Evolutionary conservation across 2,329 filamentous ascomycete species (phyloP).

Genomic region (Fusarium mangiferae): DNA sequence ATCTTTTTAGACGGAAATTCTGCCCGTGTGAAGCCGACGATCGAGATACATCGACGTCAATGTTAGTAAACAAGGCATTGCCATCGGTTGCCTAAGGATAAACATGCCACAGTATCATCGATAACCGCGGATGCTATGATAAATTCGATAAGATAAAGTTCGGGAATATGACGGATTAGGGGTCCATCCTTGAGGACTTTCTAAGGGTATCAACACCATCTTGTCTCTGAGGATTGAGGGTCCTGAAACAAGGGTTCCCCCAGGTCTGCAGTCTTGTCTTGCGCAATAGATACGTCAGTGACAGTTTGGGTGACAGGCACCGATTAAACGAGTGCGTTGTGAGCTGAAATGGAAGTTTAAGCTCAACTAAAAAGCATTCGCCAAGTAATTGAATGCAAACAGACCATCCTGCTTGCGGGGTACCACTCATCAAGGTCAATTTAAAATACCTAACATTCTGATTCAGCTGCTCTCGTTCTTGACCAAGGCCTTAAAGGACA

Average conservation of each 20-base stretch:
- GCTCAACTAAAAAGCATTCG: background rate
- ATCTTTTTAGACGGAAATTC: conserved; percentile 7
- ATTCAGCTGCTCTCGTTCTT: background rate
- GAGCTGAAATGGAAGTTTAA: background rate
- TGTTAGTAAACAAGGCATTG: conserved; percentile 19
- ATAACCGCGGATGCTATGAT: background rate
- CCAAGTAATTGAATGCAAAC: no score
- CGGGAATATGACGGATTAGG: conserved; percentile 18
- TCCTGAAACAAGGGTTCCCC: conserved; percentile 10
- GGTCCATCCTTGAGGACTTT: conserved; percentile 16
- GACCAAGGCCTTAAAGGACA: no score
- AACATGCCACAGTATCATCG: background rate
- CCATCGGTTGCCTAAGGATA: conserved; percentile 4
- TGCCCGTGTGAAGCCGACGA: conserved; percentile 27
- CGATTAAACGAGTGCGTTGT: background rate
- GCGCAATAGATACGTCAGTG: background rate
- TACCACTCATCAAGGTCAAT: background rate
- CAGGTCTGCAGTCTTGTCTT: background rate
- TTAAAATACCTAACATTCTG: background rate
- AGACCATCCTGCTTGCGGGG: background rate
- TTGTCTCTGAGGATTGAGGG: background rate
- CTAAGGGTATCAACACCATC: conserved; percentile 35
- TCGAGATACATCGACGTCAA: conserved; percentile 32
- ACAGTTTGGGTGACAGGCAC: background rate
- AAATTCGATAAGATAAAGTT: background rate